These are phyloP conservation scores for Lodderomyces parapsilosis DNA, from an alignment of 1,139 yeast genomes.

Conservation along the genomic window DNA sequence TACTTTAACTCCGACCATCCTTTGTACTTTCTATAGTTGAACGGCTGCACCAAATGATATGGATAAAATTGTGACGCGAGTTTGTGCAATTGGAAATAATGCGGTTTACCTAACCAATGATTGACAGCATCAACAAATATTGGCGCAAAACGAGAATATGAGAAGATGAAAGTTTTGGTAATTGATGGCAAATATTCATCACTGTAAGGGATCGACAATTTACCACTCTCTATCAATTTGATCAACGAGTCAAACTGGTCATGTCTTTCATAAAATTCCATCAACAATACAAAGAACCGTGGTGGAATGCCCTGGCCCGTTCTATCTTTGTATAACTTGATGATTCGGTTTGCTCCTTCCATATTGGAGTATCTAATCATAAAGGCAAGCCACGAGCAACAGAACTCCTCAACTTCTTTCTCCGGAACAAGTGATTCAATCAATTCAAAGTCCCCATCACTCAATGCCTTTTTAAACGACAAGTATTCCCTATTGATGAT, in stretches of 20 bases:
- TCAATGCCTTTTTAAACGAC: conserved; percentile 24
- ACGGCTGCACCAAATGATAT: conserved; percentile 20
- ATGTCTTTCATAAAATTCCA: conserved; percentile 15
- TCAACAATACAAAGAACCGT: conserved; percentile 16
- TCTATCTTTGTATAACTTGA: conserved; percentile 15
- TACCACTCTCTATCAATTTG: conserved; percentile 10
- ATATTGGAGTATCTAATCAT: conserved; percentile 19
- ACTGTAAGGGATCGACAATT: conserved; percentile 17
- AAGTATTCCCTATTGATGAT: conserved; percentile 28
- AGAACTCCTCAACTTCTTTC: conserved; percentile 13
- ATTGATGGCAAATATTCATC: conserved; percentile 24
- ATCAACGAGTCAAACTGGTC: conserved; percentile 14
- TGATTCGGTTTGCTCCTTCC: conserved; percentile 24
- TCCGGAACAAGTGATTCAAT: conserved; percentile 11
- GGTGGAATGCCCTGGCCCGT: conserved; percentile 4
- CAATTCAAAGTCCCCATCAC: conserved; percentile 22
- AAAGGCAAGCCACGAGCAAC: conserved; percentile 15
- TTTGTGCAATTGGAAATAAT: conserved; percentile 21
- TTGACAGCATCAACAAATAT: conserved; percentile 24
- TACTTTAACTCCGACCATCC: conserved; percentile 15
- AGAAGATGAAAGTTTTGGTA: conserved; percentile 30
- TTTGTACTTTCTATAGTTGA: conserved; percentile 15
- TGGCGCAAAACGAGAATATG: conserved; percentile 35
- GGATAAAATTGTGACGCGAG: conserved; percentile 34
- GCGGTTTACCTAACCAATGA: conserved; percentile 22